Evolutionary conservation across 2,329 filamentous ascomycete genomes (phyloP), one percentile per base, ranked within the genome.

Genomic region (Apiospora marii): DNA sequence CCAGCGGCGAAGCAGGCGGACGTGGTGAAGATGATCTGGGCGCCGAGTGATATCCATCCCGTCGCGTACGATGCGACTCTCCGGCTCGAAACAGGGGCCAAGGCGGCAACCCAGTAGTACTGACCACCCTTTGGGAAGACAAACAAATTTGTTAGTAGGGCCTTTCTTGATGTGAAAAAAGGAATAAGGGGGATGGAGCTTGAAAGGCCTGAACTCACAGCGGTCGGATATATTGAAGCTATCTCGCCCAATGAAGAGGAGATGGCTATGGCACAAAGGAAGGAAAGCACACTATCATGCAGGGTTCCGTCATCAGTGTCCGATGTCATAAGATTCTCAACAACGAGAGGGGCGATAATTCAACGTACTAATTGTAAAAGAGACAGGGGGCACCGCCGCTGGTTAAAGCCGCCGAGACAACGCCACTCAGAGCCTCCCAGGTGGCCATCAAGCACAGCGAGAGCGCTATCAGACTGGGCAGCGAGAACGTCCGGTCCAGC

Each of bases 211-310:
- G n/a, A n/a, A 80, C 79, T 82, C 67, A 80, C 85, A 0, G 85
- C 87, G 43, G 86, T 87, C 4, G 86, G 86, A 74, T 86, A 88
- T 69, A 85, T 82, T 5, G 86, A 88, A 2, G 86, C 86, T 4
- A 88, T 81, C 75, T 89, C 87, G 46, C 84, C 83, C 4, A 88
- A 79, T 0, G 86, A 88, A 43, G 87, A 76, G 3, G 87, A 86
- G 30, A 88, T 80, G 73, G 81, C 81, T 19, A 84, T 73, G 0
- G 83, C 82, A 24, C 83, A 83, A 12, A 85, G 58, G 43, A 86
- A 82, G 0, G 84, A 82, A 3, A 85, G 79, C 3, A 86, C 77
- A 68, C 84, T 86, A 4, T 3, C 27, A 58, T 30, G 24, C 4
- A 58, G 16, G 13, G 34, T 13, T 7, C n/a, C 34, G 41, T 12